These are phyloP conservation scores for Phytophthora pini DNA, from an alignment of 352 stramenopile species.

Conservation along the genomic window DNA sequence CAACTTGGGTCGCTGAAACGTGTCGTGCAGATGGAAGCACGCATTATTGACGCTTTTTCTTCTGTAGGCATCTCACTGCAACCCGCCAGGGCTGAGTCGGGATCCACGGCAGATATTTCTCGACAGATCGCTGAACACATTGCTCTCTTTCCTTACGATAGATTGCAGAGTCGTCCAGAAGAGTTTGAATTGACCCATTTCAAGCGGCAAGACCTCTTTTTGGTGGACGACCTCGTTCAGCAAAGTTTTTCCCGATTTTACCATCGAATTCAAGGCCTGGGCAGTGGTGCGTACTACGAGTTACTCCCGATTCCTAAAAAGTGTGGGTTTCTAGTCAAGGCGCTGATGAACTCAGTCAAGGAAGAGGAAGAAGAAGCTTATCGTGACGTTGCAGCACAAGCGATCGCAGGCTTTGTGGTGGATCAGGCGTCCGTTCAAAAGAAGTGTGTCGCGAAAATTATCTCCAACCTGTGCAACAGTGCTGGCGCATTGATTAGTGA, in stretches of 20 bases:
- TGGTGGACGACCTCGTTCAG: constrained; percentile 76
- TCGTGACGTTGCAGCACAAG: constrained; percentile 48
- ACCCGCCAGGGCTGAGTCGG: constrained; percentile 1
- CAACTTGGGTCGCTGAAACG: constrained; percentile 57
- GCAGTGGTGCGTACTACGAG: constrained; percentile 61
- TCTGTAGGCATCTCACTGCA: constrained; percentile 43
- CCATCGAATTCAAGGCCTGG: constrained; percentile 67
- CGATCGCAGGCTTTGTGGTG: constrained; percentile 67
- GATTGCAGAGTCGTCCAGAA: constrained; percentile 34
- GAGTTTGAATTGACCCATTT: constrained; percentile 80
- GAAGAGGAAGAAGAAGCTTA: constrained; percentile 57
- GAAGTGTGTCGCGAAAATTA: constrained; percentile 80
- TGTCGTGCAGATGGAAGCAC: constrained; percentile 57
- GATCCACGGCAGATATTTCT: constrained; percentile 53
- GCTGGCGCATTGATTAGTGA: constrained; percentile 48
- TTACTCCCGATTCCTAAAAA: constrained; percentile 66
- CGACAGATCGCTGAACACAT: constrained; percentile 71
- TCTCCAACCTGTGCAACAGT: constrained; percentile 82
- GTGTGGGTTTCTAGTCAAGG: constrained; percentile 80
- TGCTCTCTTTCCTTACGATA: constrained; percentile 57
- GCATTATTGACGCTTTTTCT: constrained; percentile 59
- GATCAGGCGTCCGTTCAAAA: constrained; percentile 55
- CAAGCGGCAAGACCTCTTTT: constrained; percentile 81
- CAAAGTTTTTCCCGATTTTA: constrained; percentile 57
- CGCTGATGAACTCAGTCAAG: constrained; percentile 85